phyloP scores from a whole-genome alignment of 2,329 filamentous ascomycete genomes.

The Ploettnerulaceae sp. region DNA sequence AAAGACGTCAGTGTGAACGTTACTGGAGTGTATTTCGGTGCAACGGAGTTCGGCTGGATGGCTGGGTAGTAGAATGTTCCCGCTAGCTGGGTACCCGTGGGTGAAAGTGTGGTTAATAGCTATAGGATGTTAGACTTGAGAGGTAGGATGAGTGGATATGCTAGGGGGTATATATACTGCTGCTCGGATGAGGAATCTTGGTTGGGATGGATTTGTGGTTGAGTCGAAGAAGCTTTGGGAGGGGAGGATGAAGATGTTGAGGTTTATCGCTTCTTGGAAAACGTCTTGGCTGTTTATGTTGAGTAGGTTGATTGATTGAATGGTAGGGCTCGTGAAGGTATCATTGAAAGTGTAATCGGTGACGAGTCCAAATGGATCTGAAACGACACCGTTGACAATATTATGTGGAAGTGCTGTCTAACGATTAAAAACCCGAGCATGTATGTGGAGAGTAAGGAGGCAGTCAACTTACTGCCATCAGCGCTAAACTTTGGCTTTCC shows the following conservation, averaged over 20 bases:
- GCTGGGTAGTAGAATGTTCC: slow-evolving; percentile 2
- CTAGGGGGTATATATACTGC: slow-evolving; percentile 12
- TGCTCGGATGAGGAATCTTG: slow-evolving; percentile 12
- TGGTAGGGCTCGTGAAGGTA: slow-evolving; percentile 2
- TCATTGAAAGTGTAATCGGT: slow-evolving; percentile 18
- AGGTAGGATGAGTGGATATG: not conserved
- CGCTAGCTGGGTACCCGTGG: not conserved
- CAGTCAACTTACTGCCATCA: slow-evolving; percentile 6
- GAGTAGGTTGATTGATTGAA: slow-evolving; percentile 14
- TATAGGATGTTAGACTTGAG: not conserved
- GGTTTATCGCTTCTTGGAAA: slow-evolving; percentile 17
- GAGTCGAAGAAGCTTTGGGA: slow-evolving; percentile 9
- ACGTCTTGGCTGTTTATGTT: not conserved
- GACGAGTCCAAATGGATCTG: slow-evolving; percentile 13
- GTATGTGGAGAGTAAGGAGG: not conserved
- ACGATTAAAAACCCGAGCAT: not conserved
- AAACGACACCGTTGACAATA: not conserved
- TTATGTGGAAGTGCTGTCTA: not conserved
- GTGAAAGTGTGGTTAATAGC: not conserved
- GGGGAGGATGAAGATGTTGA: slow-evolving; percentile 20
- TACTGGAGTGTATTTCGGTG: not conserved
- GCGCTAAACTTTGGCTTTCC: slow-evolving; percentile 4
- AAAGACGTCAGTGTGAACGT: not conserved
- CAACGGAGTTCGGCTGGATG: not conserved
- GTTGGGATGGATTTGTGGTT: not conserved